Evolutionary conservation across 2,329 filamentous ascomycete genomes (phyloP), one percentile per base, ranked within the genome.

Genomic region (Colletotrichum sp.): DNA sequence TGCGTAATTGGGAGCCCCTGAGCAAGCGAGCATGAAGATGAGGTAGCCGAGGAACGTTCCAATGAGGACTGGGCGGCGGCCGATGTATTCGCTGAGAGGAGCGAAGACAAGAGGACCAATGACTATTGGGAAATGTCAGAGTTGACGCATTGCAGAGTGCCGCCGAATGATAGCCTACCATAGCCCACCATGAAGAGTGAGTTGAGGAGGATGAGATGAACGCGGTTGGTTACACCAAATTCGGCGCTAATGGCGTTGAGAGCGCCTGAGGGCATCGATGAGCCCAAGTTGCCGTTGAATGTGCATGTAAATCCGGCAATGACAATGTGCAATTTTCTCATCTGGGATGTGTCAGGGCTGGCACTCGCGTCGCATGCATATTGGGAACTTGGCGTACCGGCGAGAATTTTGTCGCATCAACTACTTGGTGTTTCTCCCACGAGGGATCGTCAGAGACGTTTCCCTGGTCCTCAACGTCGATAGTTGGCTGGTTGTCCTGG

Each of bases 1-100:
- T 36, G 82, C 73, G 36, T 88, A 88, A 72, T 85, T 88, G 6
- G 87, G 82, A 1, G 87, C 83, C 3, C 83, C 86, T 15, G 86
- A 86, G 59, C 81, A 83, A 48, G 81, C 79, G 4, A 84, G 75
- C 78, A 82, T 84, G 71, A 84, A 84, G 59, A 82, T 44, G 7
- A 84, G 67, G 60, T 84, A 84, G 39, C 83, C 83, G 30, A 83
- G 36, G 52, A 83, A 84, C 6, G 83, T 84, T 15, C 81, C 80
- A 64, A 82, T 78, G 36, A 85, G 77, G 30, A 84, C 82, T 10
- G 83, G 82, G 1, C 82, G 81, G 2, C 83, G 81, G 8, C 83
- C 83, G 24, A 84, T 76, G 68, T 83, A 83, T 73, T 84, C 83
- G 77, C 83, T 84, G 24, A 84, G 76, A 9, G 83, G 83, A 1